Evolutionary conservation across 129 eudicot genomes (phyloP), one percentile per base, ranked within the genome.

Genomic region (Escallonia rubra): DNA sequence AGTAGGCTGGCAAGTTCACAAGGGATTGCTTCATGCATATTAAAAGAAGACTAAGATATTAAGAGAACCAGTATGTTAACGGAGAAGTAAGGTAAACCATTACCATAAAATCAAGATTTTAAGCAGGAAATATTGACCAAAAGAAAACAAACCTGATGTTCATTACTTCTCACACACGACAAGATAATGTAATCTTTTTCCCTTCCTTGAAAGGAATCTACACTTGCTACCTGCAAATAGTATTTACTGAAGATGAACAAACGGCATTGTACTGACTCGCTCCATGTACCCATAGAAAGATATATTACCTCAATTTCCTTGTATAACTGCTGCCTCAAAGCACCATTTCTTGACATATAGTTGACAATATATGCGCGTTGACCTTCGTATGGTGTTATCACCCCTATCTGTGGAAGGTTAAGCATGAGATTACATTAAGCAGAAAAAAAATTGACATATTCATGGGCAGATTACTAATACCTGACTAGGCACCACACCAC

Each of bases 401-500:
- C 97, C 71, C 97, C 97, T 70, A 91, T 91, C 97, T 91, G 79
- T 39, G 57, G 51, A 56, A 43, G 4, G 5, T 16, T 43, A 12
- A 42, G n/a, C 38, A 65, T 7, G 34, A 23, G 34, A 62, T 48
- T 3, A 71, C 46, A 43, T 60, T 11, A 66, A 55, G 8, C 57
- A 5, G 59, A 43, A 8, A 50, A 1, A 0, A 58, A 69, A 51
- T 10, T 4, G 9, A 61, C 7, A 40, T 16, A 58, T 53, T 43
- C 40, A 14, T 57, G 2, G 62, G 50, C 2, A 57, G 39, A 51
- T 3, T 23, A 23, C 34, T 23, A 23, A 6, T 60, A 91, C 98
- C 95, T 91, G 96, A 82, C 85, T 81, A 50, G 98, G 98, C 68
- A 88, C 90, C 47, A 91, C 96, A 69, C 98, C 98, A 68, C 98